Percentiles rank a stretch among this genome's conserved stretches.
Evolutionary conservation across 2,329 filamentous ascomycete species (phyloP).

Genomic region (Parafenestella ontariensis): DNA sequence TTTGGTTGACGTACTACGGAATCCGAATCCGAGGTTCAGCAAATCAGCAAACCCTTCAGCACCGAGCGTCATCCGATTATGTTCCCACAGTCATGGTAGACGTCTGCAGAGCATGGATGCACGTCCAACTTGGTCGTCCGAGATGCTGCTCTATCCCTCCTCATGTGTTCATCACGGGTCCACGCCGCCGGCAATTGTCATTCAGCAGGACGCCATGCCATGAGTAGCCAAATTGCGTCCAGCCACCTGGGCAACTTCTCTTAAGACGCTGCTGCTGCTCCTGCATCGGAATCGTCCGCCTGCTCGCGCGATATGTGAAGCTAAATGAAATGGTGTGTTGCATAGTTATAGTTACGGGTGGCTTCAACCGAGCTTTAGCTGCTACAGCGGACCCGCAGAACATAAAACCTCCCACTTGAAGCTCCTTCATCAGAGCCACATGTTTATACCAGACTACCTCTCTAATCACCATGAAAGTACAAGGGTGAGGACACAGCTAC

Average conservation of each 20-base stretch:
- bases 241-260: not conserved
- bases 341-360: not conserved
- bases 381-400: not conserved
- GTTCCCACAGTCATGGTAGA: not conserved
- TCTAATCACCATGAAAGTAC: not conserved
- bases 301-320: not conserved
- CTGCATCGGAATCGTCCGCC: not conserved
- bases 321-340: not conserved
- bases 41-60: not conserved
- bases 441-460: not conserved
- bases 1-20: conserved; percentile 6
- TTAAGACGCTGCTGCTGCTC: not conserved
- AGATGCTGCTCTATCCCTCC: not conserved
- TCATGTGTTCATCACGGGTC: not conserved
- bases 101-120: not conserved
- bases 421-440: not conserved
- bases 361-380: not conserved
- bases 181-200: conserved; percentile 6
- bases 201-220: not conserved
- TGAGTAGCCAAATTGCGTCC: conserved; percentile 7
- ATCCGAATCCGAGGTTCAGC: conserved; percentile 2
- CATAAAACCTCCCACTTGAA: not conserved
- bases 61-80: not conserved
- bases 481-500: conserved; percentile 4
- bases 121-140: not conserved